phyloP scores from a whole-genome alignment of 345 rosid genomes.

The Aquilaria yunnanensis region DNA sequence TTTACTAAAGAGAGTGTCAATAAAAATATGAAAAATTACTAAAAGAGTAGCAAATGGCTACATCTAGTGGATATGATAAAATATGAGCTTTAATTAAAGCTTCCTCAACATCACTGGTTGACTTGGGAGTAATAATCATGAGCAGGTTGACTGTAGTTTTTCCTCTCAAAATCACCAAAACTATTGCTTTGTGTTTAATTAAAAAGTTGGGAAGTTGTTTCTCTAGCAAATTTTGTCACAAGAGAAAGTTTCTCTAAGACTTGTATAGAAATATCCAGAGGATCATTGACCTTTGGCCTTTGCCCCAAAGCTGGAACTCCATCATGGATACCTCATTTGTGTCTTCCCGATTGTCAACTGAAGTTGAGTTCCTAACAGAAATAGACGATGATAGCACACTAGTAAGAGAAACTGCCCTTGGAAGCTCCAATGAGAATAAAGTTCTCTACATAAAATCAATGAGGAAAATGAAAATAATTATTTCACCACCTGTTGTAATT shows the following conservation, averaged over 20 bases:
- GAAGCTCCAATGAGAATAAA: constrained; percentile 89
- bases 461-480: background rate
- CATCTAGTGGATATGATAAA: constrained; percentile 81
- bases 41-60: constrained; percentile 21
- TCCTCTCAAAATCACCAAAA: constrained; percentile 54
- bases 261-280: constrained; percentile 85
- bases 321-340: constrained; percentile 26
- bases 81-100: constrained; percentile 33
- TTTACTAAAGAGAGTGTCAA: too few species aligned
- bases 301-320: constrained; percentile 37
- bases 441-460: constrained; percentile 49
- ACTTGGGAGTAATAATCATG: constrained; percentile 32
- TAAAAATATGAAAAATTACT: background rate
- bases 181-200: constrained; percentile 57
- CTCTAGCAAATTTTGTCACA: constrained; percentile 92
- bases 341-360: constrained; percentile 39
- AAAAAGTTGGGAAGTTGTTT: constrained; percentile 83
- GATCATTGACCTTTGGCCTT: constrained; percentile 69
- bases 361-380: constrained; percentile 32
- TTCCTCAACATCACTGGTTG: constrained; percentile 35
- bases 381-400: constrained; percentile 43
- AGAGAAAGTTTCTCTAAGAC: constrained; percentile 89
- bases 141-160: constrained; percentile 30
- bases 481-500: too few species aligned
- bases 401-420: constrained; percentile 64